Conservation (phyloP, 176 grass and related monocot species). For the Aegilops speltoides region DNA sequence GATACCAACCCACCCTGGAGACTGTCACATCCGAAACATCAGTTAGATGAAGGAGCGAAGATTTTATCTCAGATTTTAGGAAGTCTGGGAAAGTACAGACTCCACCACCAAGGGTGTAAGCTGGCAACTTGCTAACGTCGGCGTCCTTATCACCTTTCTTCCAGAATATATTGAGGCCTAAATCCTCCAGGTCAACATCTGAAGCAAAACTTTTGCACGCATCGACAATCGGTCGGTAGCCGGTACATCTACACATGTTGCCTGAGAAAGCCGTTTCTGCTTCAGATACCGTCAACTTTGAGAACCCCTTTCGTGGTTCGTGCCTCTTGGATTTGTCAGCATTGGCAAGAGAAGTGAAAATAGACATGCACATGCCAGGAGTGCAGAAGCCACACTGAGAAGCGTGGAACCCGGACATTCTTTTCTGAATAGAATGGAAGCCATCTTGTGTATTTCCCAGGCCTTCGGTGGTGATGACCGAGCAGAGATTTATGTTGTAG, state of each 20-base stretch:
- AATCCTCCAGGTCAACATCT: constrained; percentile 75
- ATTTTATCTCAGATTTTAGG: constrained; percentile 58
- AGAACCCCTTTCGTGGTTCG: constrained; percentile 62
- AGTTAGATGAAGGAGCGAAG: background rate
- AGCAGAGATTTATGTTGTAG: constrained; percentile 67
- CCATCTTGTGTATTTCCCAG: constrained; percentile 55
- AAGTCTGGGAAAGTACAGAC: constrained; percentile 62
- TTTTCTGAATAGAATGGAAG: constrained; percentile 70
- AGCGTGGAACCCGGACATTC: constrained; percentile 75
- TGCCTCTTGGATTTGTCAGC: constrained; percentile 63
- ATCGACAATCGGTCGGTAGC: constrained; percentile 75
- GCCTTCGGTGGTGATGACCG: constrained; percentile 71
- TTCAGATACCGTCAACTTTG: constrained; percentile 56
- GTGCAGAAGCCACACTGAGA: constrained; percentile 89
- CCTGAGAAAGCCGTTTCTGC: constrained; percentile 67
- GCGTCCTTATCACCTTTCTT: constrained; percentile 45
- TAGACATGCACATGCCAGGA: constrained; percentile 88
- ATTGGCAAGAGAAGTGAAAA: constrained; percentile 71
- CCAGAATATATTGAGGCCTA: constrained; percentile 76
- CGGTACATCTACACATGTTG: constrained; percentile 78
- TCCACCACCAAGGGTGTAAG: constrained; percentile 37
- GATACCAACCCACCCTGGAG: constrained; percentile 40
- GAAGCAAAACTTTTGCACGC: constrained; percentile 80
- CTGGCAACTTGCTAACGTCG: constrained; percentile 44
- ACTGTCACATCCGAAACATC: background rate